Base-by-base conservation (phyloP, 345 rosid genomes). In the Nephelium lappaceum region DNA sequence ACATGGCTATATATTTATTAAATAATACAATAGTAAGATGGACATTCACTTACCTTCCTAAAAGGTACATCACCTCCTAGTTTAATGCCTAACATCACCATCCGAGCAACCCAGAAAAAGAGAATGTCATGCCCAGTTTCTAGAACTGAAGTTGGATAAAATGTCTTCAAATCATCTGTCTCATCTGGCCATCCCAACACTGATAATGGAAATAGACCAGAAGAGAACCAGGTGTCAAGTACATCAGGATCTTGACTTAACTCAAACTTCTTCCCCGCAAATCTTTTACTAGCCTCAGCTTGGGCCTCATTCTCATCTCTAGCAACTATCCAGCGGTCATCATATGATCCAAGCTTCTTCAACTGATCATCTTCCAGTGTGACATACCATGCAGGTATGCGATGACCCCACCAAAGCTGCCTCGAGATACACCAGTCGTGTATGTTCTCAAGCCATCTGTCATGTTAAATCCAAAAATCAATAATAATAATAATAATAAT, bases 391-490 rank as follows among this genome's bases (percentile, higher is more conserved):
- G 98, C 99, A 64, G 98, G 99, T 64, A 96, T 86, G 16, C 91
- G 91, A 69, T 96, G 98, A 62, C 98, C 99, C 98, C 98, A 96
- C 99, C 98, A 94, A 27, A 96, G 95, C 86, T 96, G 98, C 91
- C 98, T 90, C 38, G 97, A 94, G 73, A 94, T 80, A 80, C 98
- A 96, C 99, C 99, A 94, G 85, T 96, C 99, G 61, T 93, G 93
- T 53, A 94, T 94, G 83, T 91, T 92, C 83, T 96, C 99, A 77
- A 94, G 97, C 99, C 99, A 96, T 81, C 99, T 96, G 91, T 25
- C 65, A 61, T 58, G 62, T 83, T 71, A 67, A 73, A 75, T 45
- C 36, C 72, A 36, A 63, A 49, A 78, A 65, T 82, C 60, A 83
- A 73, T 55, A 65, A 71, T 47, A 68, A 27, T 2, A 27, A 4